These are phyloP conservation scores for Neoboletus subvelutipes DNA, from an alignment of 768 basidiomycete species.

Conservation along the genomic window DNA sequence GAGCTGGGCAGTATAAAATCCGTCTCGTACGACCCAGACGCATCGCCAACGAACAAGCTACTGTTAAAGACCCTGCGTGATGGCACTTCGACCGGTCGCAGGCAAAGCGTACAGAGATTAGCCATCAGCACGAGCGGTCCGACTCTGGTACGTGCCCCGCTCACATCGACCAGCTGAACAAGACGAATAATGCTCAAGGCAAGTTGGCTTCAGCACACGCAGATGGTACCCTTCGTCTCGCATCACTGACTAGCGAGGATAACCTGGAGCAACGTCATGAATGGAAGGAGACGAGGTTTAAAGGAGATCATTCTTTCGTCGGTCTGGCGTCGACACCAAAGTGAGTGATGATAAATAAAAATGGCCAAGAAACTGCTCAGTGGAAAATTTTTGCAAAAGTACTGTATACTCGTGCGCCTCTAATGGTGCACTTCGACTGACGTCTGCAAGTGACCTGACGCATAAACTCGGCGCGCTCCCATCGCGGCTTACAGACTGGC, in stretches of 20 bases:
- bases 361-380: constrained; percentile 1
- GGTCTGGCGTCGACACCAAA: constrained; percentile 52
- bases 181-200: constrained; percentile 37
- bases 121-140: constrained; percentile 31
- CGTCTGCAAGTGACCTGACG: constrained; percentile 30
- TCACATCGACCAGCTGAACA: constrained; percentile 10
- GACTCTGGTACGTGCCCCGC: constrained; percentile 39
- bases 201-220: constrained; percentile 69
- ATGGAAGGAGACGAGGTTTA: constrained; percentile 69
- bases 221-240: constrained; percentile 53
- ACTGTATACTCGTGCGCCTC: constrained; percentile 69
- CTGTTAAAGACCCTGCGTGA: constrained; percentile 35
- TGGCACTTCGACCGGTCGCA: constrained; percentile 33
- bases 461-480: constrained; percentile 51
- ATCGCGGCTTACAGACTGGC: constrained; percentile 68
- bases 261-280: constrained; percentile 39
- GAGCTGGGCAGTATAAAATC: constrained; percentile 76
- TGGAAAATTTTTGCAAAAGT: constrained; percentile 18
- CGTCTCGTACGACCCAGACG: constrained; percentile 41
- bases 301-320: constrained; percentile 52
- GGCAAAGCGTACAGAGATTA: constrained; percentile 41
- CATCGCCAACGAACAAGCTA: constrained; percentile 35
- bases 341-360: constrained; percentile 38
- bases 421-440: constrained; percentile 67
- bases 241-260: constrained; percentile 43